Conservation (phyloP, 768 basidiomycete species). For the Pseudohyphozyma bogoriensis region DNA sequence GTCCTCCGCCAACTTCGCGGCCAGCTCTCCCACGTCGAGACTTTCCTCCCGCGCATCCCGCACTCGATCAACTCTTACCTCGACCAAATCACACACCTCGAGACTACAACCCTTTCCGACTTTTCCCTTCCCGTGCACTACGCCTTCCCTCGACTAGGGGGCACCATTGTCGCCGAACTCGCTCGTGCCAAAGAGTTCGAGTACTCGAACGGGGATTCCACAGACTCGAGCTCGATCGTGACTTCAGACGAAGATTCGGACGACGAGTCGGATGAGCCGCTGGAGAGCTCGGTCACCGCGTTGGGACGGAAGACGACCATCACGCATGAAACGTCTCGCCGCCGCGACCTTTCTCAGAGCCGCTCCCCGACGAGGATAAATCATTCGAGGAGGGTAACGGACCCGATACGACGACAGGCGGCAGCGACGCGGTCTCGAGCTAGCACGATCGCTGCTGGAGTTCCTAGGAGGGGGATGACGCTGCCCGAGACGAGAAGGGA, state of each 20-base stretch:
- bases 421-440: no score
- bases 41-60: not conserved
- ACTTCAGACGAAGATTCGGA: not conserved
- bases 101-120: not conserved
- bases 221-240: not conserved
- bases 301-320: no score
- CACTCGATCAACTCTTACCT: not conserved
- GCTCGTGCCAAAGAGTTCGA: not conserved
- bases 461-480: no score
- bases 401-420: no score
- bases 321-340: not conserved
- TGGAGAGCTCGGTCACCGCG: no score
- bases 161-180: slow-evolving; percentile 1
- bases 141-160: slow-evolving; percentile 1
- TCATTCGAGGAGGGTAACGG: not conserved
- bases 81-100: not conserved
- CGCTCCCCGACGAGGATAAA: no score
- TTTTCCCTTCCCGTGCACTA: not conserved
- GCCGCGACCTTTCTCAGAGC: not conserved
- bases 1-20: not conserved
- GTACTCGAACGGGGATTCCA: not conserved
- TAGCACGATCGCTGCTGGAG: no score
- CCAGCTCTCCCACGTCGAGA: not conserved
- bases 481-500: not conserved
- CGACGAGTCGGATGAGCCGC: not conserved